phyloP scores from a whole-genome alignment of 306 rosid species.

The Lithocarpus polystachyus region DNA sequence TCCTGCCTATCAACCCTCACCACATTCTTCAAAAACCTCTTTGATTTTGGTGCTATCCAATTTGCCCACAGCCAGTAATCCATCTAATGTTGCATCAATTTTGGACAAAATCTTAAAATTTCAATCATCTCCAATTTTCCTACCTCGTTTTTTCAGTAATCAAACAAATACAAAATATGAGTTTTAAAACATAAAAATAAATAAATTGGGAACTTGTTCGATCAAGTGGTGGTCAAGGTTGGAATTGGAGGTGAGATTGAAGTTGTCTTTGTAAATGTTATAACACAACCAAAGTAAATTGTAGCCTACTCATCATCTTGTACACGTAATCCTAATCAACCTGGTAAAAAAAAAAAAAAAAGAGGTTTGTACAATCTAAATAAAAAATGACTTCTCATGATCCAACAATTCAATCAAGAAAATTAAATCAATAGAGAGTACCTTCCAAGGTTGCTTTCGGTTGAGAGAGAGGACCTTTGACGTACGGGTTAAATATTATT shows the following conservation, averaged over 20 bases:
- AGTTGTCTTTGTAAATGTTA: conserved; percentile 56
- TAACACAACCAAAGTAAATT: conserved; percentile 70
- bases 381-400: too few relatives aligned
- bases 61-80: conserved; percentile 97
- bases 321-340: conserved; percentile 65
- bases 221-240: conserved; percentile 93
- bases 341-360: too few relatives aligned
- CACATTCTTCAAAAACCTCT: conserved; percentile 61
- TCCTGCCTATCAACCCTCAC: conserved; percentile 71
- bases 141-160: too few relatives aligned
- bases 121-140: too few relatives aligned
- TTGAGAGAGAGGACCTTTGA: too few relatives aligned
- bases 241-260: conserved; percentile 88
- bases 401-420: too few relatives aligned
- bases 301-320: conserved; percentile 64
- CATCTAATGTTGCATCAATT: conserved; percentile 57
- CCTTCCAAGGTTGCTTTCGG: too few relatives aligned
- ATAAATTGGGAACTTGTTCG: conserved; percentile 51
- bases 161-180: too few relatives aligned
- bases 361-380: too few relatives aligned
- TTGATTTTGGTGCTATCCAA: conserved; percentile 68
- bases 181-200: neutral
- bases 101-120: too few relatives aligned
- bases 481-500: too few relatives aligned
- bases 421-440: too few relatives aligned